Conservation (phyloP, 352 stramenopile genomes). For the Aphanomyces stellatus region DNA sequence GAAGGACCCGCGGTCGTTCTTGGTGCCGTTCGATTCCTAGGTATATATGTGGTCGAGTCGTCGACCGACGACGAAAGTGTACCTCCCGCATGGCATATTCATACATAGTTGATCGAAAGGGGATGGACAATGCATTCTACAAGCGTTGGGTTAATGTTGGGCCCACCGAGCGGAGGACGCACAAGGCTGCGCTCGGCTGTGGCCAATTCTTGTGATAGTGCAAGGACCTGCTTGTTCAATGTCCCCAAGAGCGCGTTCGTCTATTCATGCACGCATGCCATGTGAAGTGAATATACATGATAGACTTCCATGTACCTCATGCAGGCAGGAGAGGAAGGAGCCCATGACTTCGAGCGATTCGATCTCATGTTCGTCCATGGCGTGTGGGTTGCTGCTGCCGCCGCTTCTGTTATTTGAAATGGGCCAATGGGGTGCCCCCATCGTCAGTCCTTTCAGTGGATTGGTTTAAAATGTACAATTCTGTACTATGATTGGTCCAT, state of each 20-base stretch:
- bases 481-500: background rate
- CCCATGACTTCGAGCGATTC: constrained; percentile 17
- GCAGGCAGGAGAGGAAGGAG: constrained; percentile 11
- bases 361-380: constrained; percentile 16
- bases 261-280: background rate
- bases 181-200: constrained; percentile 17
- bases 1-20: background rate
- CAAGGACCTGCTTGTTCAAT: constrained; percentile 19
- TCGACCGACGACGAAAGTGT: too few relatives aligned
- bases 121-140: constrained; percentile 20
- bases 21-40: too few relatives aligned
- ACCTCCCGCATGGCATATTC: constrained; percentile 19
- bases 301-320: background rate
- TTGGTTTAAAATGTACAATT: too few relatives aligned
- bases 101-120: constrained; percentile 20
- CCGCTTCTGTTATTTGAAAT: background rate
- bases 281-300: background rate
- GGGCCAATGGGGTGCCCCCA: background rate
- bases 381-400: background rate
- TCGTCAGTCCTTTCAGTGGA: too few relatives aligned
- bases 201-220: constrained; percentile 13
- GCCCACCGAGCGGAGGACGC: background rate
- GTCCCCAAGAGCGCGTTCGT: constrained; percentile 11
- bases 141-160: background rate
- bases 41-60: too few relatives aligned